Evolutionary conservation across 2,329 filamentous ascomycete genomes (phyloP), one percentile per base, ranked within the genome.

Genomic region (Huntiella bhutanensis): DNA sequence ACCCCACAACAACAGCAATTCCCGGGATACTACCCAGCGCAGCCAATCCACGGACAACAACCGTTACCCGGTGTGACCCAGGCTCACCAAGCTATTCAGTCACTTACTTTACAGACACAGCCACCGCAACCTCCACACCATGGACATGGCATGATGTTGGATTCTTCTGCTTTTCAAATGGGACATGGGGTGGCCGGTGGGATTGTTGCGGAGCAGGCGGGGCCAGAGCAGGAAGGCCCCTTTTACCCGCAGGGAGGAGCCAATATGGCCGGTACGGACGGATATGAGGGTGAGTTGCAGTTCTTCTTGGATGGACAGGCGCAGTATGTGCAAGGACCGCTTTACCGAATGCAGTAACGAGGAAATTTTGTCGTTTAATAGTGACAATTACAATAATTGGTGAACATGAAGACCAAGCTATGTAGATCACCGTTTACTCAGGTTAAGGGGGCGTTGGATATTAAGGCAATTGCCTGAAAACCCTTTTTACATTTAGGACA

Each of bases 221-320:
- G 38, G 16, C 5, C 22, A 41, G 38, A 19, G 38, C 15, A 10
- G 38, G 13, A 8, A 4, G 32, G 41, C 4, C 11, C 13, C 2
- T 45, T 32, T 33, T 45, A 45, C 19, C 34, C 43, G 5, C 11
- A 34, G 3, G 34, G 22, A 4, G 32, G 10, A n/a, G 45, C 54
- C 3, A 49, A 53, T 33, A 54, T 63, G 4, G 56, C 60, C n/a
- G 54, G 57, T 5, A 61, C 61, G 38, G 67, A 70, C 47, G 67
- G 67, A 1, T 70, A 64, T 49, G 63, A 68, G 51, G 58, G 55
- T 6, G 67, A 69, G 53, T 53, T 70, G 44, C 63, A 64, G 50
- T 61, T 60, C 41, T 64, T 64, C 46, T 60, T 67, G 17, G 58
- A 65, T 35, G 66, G 65, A 2, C 55, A 59, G 1, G 12, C 43